Conservation (phyloP, 176 grass and related monocot genomes). For the Urochloa ruziziensis region DNA sequence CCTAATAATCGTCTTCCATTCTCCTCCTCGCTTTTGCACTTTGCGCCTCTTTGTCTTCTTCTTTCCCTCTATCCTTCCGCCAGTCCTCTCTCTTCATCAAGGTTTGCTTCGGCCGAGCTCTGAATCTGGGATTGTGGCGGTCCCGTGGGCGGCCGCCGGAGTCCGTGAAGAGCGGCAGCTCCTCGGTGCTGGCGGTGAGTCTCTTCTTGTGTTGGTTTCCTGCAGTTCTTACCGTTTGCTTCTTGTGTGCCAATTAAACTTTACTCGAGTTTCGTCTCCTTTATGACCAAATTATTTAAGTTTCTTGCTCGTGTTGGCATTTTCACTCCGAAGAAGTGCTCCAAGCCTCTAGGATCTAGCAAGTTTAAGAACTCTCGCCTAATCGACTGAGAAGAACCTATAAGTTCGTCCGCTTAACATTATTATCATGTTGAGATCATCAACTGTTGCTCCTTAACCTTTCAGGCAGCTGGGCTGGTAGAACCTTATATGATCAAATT, state of each 20-base stretch:
- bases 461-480: background rate
- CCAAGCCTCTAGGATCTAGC: background rate
- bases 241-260: background rate
- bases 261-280: background rate
- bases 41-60: constrained; percentile 2
- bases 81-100: no score
- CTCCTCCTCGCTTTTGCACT: background rate
- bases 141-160: background rate
- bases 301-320: background rate
- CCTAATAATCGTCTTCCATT: background rate
- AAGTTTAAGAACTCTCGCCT: background rate
- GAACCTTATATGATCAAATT: background rate
- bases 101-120: background rate
- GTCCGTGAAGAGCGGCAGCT: constrained; percentile 4
- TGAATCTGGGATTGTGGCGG: constrained; percentile 7
- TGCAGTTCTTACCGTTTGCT: background rate
- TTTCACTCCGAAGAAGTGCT: background rate
- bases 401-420: no score
- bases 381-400: no score
- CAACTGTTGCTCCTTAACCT: no score
- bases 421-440: no score
- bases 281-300: background rate
- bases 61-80: background rate
- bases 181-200: constrained; percentile 28
- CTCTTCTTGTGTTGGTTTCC: background rate